A percentile compares a stretch with the other conserved stretches of the same genome.
Conservation (phyloP, 2,329 filamentous ascomycete species). For the Colletotrichum zoysiae region DNA sequence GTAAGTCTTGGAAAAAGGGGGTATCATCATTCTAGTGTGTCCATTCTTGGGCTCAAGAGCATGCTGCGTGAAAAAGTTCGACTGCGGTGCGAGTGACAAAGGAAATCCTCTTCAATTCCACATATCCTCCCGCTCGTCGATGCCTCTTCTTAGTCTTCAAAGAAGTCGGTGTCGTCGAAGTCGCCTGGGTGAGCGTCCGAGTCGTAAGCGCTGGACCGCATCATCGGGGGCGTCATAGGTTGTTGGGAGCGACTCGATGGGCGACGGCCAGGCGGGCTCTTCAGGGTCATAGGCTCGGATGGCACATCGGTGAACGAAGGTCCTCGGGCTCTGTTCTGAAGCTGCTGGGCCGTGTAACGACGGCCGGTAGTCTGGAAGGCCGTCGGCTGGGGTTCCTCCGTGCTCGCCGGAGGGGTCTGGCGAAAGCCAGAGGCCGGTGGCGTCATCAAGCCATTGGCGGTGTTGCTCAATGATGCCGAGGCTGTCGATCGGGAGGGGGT, state of each 20-base stretch:
- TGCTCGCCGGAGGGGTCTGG: conserved; percentile 64
- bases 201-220: conserved; percentile 70
- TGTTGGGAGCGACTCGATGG: conserved; percentile 53
- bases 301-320: conserved; percentile 51
- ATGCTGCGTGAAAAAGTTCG: conserved; percentile 36
- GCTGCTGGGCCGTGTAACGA: conserved; percentile 66
- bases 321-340: conserved; percentile 54
- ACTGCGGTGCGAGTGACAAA: conserved; percentile 39
- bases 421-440: conserved; percentile 84
- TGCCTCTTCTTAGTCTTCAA: conserved; percentile 61
- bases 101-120: conserved; percentile 29
- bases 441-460: conserved; percentile 82
- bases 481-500: conserved; percentile 72
- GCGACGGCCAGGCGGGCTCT: conserved; percentile 59
- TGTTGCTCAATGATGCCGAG: conserved; percentile 60
- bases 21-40: conserved; percentile 54
- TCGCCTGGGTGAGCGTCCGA: conserved; percentile 70
- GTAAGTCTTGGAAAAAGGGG: conserved; percentile 47
- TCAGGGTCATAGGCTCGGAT: conserved; percentile 55
- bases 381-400: conserved; percentile 64
- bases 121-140: conserved; percentile 41
- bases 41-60: conserved; percentile 38
- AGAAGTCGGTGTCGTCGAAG: conserved; percentile 71
- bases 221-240: conserved; percentile 73
- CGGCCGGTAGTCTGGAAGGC: conserved; percentile 72